Conservation (phyloP, 2,329 filamentous ascomycete species). For the Aspergillus hortae region DNA sequence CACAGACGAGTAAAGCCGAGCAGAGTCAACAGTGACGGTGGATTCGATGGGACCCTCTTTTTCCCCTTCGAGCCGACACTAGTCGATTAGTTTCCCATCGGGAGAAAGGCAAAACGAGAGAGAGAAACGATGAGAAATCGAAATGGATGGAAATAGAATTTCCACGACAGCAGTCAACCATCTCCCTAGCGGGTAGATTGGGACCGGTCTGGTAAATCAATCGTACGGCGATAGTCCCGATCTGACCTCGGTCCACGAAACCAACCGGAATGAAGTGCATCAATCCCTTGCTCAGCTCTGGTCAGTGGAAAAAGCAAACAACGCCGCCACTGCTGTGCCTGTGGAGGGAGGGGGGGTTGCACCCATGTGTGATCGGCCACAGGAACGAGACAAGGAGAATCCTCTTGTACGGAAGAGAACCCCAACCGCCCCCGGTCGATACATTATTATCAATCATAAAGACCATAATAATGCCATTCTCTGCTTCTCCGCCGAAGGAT, state of each 20-base stretch:
- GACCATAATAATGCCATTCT: not conserved
- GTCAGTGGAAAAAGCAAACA: slow-evolving; percentile 9
- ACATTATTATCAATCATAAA: not conserved
- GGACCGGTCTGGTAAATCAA: not conserved
- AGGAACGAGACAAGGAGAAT: not conserved
- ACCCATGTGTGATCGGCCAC: not conserved
- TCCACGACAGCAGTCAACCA: not conserved
- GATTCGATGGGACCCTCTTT: slow-evolving; percentile 5
- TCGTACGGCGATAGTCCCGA: not conserved
- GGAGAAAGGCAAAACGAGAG: slow-evolving; percentile 8
- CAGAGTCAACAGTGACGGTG: not conserved
- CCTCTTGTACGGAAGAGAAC: not conserved
- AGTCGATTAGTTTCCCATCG: slow-evolving; percentile 7
- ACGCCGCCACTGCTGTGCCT: slow-evolving; percentile 5
- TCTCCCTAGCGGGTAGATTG: not conserved
- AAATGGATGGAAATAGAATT: not conserved
- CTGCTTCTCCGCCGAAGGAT: not conserved
- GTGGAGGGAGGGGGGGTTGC: not conserved
- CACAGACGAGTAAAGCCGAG: slow-evolving; percentile 9
- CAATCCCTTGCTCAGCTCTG: not conserved
- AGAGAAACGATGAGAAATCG: not conserved
- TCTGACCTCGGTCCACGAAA: slow-evolving; percentile 1
- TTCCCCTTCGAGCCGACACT: slow-evolving; percentile 4
- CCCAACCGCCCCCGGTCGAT: not conserved
- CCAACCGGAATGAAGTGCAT: slow-evolving; percentile 1